These are phyloP conservation scores for Herpetospermum pedunculosum DNA, from an alignment of 306 rosid species.

Conservation along the genomic window DNA sequence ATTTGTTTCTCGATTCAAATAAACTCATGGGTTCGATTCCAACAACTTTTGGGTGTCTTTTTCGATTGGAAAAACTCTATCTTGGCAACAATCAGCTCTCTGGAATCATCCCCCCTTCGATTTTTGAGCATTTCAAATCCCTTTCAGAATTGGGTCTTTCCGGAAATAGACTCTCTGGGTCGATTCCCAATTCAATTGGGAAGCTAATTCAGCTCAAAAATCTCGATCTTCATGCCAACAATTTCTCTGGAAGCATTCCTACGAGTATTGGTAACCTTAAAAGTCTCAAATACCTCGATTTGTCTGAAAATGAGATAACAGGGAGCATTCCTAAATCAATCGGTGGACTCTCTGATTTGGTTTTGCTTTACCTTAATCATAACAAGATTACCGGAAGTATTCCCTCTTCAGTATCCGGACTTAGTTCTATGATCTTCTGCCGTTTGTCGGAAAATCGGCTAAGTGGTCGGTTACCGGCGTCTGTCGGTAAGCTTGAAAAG, in stretches of 20 bases:
- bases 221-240: constrained; percentile 43
- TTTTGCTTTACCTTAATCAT: constrained; percentile 29
- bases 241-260: constrained; percentile 30
- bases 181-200: constrained; percentile 33
- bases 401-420: constrained; percentile 42
- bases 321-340: constrained; percentile 42
- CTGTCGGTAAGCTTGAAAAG: constrained; percentile 41
- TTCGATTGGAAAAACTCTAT: constrained; percentile 24
- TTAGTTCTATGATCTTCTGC: constrained; percentile 31
- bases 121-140: constrained; percentile 24
- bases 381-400: constrained; percentile 32
- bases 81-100: constrained; percentile 32
- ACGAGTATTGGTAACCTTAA: constrained; percentile 27
- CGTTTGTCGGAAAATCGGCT: constrained; percentile 36
- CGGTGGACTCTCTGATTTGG: constrained; percentile 32
- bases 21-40: constrained; percentile 33
- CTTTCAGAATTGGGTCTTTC: constrained; percentile 40
- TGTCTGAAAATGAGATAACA: constrained; percentile 33
- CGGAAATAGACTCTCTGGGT: constrained; percentile 29
- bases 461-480: constrained; percentile 30
- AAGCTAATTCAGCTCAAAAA: constrained; percentile 19
- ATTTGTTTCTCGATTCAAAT: constrained; percentile 38
- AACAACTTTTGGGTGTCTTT: constrained; percentile 14
- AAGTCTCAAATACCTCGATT: constrained; percentile 35
- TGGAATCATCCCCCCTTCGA: constrained; percentile 24